Conservation (phyloP, 2,329 filamentous ascomycete species). For the Teratosphaeria zuluensis region DNA sequence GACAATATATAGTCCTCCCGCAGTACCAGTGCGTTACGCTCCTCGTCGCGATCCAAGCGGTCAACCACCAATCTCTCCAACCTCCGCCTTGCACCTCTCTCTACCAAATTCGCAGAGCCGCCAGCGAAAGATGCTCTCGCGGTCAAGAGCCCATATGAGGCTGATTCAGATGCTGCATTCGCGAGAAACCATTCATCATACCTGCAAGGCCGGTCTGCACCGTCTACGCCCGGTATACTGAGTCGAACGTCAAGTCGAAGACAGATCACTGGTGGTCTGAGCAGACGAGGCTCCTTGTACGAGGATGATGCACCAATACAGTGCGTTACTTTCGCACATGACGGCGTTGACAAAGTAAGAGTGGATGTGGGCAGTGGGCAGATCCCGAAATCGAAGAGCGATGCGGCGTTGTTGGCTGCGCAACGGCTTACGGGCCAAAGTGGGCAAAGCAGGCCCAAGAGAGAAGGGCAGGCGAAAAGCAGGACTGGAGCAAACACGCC, state of each 20-base stretch:
- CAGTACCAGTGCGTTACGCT: slow-evolving; percentile 14
- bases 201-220: slow-evolving; percentile 39
- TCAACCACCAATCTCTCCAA: slow-evolving; percentile 51
- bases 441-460: slow-evolving; percentile 9
- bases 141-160: slow-evolving; percentile 18
- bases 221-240: slow-evolving; percentile 40
- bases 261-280: slow-evolving; percentile 22
- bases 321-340: slow-evolving; percentile 5
- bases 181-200: slow-evolving; percentile 33
- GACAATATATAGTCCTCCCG: not conserved
- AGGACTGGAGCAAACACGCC: slow-evolving; percentile 12
- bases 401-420: slow-evolving; percentile 29
- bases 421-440: slow-evolving; percentile 13
- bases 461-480: slow-evolving; percentile 23
- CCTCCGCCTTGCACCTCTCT: slow-evolving; percentile 51
- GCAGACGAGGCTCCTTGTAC: slow-evolving; percentile 21
- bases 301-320: slow-evolving; percentile 16
- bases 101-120: slow-evolving; percentile 33
- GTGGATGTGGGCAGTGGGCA: slow-evolving; percentile 15
- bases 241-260: slow-evolving; percentile 32
- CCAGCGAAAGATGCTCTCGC: slow-evolving; percentile 26
- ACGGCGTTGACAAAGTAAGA: slow-evolving; percentile 1
- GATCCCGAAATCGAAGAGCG: slow-evolving; percentile 39
- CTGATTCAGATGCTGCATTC: slow-evolving; percentile 15
- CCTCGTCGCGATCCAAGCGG: slow-evolving; percentile 32